A percentile compares a stretch with the other conserved stretches of the same genome.
Conservation (phyloP, 2,329 filamentous ascomycete genomes). For the Cladosporium sphaerospermum region DNA sequence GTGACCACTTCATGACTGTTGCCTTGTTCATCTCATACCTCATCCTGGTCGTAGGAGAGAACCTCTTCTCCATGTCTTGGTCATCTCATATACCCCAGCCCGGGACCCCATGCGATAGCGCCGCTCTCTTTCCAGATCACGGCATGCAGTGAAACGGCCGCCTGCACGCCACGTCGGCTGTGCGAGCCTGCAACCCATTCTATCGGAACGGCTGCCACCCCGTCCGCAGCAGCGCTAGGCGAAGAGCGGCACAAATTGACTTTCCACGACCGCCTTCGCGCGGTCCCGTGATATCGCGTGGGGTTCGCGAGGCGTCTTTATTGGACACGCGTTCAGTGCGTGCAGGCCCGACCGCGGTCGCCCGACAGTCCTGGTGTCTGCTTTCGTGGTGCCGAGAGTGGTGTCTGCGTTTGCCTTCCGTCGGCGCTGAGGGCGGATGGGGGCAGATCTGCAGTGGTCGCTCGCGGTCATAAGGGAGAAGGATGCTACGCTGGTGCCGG, state of each 20-base stretch:
- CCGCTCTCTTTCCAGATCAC: not conserved
- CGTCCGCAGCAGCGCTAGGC: not conserved
- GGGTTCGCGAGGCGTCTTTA: constrained; percentile 5
- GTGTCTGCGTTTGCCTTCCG: constrained; percentile 5
- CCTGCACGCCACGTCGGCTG: constrained; percentile 9
- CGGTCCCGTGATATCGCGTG: constrained; percentile 16
- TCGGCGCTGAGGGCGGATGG: not conserved
- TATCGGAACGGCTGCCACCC: constrained; percentile 8
- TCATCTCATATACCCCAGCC: no score
- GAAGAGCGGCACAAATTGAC: no score
- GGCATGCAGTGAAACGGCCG: constrained; percentile 7
- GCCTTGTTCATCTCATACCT: not conserved
- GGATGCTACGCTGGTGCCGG: no score
- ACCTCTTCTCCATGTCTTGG: no score
- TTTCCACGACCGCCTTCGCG: not conserved
- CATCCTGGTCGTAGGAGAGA: no score
- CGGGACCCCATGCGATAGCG: not conserved
- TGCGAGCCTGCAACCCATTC: constrained; percentile 7
- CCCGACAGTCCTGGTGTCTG: constrained; percentile 8
- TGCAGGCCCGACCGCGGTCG: constrained; percentile 4
- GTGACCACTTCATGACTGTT: not conserved
- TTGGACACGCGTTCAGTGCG: constrained; percentile 6
- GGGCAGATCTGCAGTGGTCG: constrained; percentile 2
- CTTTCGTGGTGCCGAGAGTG: constrained; percentile 2
- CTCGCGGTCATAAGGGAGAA: no score